Evolutionary conservation across 2,329 filamentous ascomycete genomes (phyloP).

Genomic region (Aspergillus fumigatus): DNA sequence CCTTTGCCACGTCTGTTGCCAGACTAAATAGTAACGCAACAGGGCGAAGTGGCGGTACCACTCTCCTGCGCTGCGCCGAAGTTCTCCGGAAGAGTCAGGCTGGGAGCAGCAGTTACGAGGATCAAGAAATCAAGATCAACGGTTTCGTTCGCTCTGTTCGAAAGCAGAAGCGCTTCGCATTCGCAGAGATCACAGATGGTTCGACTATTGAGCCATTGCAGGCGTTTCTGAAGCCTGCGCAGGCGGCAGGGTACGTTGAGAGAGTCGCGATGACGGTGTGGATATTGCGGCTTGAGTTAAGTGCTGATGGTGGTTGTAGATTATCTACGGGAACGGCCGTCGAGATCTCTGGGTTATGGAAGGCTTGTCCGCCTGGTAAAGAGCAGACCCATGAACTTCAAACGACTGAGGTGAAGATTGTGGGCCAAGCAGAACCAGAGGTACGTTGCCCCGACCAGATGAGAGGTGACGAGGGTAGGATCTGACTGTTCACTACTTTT

Average conservation of each 20-base stretch:
- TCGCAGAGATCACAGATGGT: slow-evolving; percentile 83
- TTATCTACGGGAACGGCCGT: slow-evolving; percentile 79
- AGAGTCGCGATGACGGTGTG: neutral
- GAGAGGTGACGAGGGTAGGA: neutral
- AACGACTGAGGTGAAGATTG: slow-evolving; percentile 61
- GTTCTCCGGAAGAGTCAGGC: slow-evolving; percentile 31
- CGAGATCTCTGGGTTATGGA: slow-evolving; percentile 72
- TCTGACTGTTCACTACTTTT: neutral
- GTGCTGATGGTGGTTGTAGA: slow-evolving; percentile 44
- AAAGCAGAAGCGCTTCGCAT: slow-evolving; percentile 77
- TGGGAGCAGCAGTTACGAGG: slow-evolving; percentile 27
- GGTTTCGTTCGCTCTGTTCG: slow-evolving; percentile 82
- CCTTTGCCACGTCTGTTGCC: slow-evolving; percentile 33
- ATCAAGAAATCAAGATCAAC: slow-evolving; percentile 54
- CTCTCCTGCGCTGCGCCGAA: slow-evolving; percentile 34
- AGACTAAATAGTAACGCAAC: slow-evolving; percentile 25
- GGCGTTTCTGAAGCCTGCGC: slow-evolving; percentile 67
- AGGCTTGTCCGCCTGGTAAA: slow-evolving; percentile 59
- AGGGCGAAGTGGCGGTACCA: slow-evolving; percentile 12
- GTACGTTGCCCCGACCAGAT: slow-evolving; percentile 47
- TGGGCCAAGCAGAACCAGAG: slow-evolving; percentile 74
- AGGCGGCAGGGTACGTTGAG: slow-evolving; percentile 65
- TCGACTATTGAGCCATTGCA: slow-evolving; percentile 76
- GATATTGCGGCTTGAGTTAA: neutral
- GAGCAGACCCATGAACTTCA: slow-evolving; percentile 77